A percentile compares a stretch with the other conserved stretches of the same genome.
Conservation (phyloP, 1,284 basidiomycete species). For the Rhodotorula sp. region DNA sequence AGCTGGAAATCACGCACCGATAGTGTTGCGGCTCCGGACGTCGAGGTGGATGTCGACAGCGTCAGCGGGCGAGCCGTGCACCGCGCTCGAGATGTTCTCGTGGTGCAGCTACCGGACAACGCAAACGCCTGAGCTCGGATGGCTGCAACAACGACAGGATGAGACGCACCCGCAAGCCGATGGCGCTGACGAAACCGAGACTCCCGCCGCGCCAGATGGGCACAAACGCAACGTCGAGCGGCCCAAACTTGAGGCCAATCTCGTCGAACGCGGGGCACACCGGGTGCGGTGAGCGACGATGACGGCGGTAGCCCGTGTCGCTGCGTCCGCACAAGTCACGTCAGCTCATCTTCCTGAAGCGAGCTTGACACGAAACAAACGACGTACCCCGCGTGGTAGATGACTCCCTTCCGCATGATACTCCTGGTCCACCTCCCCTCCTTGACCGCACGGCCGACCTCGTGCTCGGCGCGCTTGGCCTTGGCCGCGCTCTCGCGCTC, state of each 20-base stretch:
- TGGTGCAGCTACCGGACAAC: constrained; percentile 39
- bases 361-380: not conserved
- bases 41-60: constrained; percentile 46
- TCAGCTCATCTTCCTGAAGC: not conserved
- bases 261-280: constrained; percentile 47
- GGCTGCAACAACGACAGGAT: no score
- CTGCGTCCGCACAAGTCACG: constrained; percentile 10
- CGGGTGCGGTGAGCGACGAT: constrained; percentile 24
- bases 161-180: constrained; percentile 41
- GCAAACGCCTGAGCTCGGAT: no score
- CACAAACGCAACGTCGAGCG: constrained; percentile 46
- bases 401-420: constrained; percentile 31
- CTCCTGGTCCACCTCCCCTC: constrained; percentile 10
- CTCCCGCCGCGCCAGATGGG: constrained; percentile 48
- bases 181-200: constrained; percentile 43
- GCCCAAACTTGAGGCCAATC: constrained; percentile 44
- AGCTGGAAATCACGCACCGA: constrained; percentile 22
- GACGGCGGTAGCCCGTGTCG: constrained; percentile 46
- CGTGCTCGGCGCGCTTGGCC: not conserved
- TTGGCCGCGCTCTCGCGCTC: not conserved
- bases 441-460: not conserved
- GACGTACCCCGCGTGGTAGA: constrained; percentile 43
- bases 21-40: constrained; percentile 42
- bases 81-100: constrained; percentile 39
- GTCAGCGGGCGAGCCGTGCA: constrained; percentile 46